phyloP scores from a whole-genome alignment of 495 filamentous ascomycete species.

The Hyaloscypha finlandica region DNA sequence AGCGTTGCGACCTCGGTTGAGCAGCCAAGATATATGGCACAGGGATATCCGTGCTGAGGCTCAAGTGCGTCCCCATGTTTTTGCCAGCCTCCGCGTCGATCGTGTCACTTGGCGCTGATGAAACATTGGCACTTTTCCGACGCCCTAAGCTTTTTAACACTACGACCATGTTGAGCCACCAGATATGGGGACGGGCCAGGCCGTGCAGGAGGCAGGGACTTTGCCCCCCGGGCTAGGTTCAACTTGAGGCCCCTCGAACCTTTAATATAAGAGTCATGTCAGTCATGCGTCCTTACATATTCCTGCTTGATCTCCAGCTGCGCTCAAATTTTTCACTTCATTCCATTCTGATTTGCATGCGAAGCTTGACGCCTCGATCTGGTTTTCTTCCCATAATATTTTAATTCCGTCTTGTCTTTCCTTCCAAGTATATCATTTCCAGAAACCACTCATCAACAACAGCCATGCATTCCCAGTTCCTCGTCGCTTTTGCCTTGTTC shows the following conservation, averaged over 20 bases:
- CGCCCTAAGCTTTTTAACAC: conserved; percentile 7
- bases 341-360: conserved; percentile 42
- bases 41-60: conserved; percentile 25
- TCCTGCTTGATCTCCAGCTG: conserved; percentile 27
- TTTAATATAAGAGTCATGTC: conserved; percentile 23
- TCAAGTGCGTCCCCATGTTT: conserved; percentile 9
- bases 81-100: conserved; percentile 8
- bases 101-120: conserved; percentile 28
- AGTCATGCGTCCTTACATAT: conserved; percentile 6
- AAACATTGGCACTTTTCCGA: conserved; percentile 28
- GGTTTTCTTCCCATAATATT: conserved; percentile 32
- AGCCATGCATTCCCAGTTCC: conserved; percentile 48
- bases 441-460: conserved; percentile 8
- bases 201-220: conserved; percentile 13
- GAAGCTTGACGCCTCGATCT: conserved; percentile 34
- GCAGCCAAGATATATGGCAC: conserved; percentile 23
- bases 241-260: conserved; percentile 26
- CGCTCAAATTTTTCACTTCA: conserved; percentile 24
- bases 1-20: conserved; percentile 22
- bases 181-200: conserved; percentile 19
- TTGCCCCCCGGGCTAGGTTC: background rate
- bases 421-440: background rate
- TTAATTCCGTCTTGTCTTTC: conserved; percentile 28
- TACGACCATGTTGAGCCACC: background rate
- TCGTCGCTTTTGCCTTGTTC: conserved; percentile 40